phyloP scores from a whole-genome alignment of 1,284 basidiomycete species.

The Ceratobasidium sp. region DNA sequence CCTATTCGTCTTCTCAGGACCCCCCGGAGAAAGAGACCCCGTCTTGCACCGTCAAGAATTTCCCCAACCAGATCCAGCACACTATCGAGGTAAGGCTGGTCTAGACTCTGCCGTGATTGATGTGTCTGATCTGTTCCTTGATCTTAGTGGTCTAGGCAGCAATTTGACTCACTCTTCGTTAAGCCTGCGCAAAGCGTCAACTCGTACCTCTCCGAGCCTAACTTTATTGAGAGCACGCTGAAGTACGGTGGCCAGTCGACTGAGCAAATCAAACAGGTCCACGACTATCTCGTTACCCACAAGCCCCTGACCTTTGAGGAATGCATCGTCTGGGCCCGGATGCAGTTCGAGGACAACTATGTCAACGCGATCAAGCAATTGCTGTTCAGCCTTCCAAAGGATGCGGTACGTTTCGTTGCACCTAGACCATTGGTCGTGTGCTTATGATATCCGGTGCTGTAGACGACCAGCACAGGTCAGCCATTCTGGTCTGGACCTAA shows the following conservation, averaged over 20 bases:
- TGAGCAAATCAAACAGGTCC: constrained; percentile 90
- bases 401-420: constrained; percentile 61
- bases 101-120: neutral
- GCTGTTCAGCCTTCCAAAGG: constrained; percentile 92
- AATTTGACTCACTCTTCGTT: constrained; percentile 93
- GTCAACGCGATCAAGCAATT: constrained; percentile 94
- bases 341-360: constrained; percentile 96
- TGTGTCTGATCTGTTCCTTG: constrained; percentile 44
- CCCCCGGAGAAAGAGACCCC: constrained; percentile 98
- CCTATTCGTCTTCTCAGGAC: constrained; percentile 97
- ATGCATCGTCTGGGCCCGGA: constrained; percentile 95
- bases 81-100: constrained; percentile 81
- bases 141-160: constrained; percentile 86
- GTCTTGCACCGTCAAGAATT: constrained; percentile 98
- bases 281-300: constrained; percentile 88
- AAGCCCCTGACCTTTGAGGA: constrained; percentile 96
- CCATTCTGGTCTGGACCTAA: constrained; percentile 99
- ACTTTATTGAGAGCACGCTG: constrained; percentile 90
- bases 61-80: constrained; percentile 98
- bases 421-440: neutral
- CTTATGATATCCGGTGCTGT: constrained; percentile 18
- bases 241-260: constrained; percentile 90
- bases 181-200: constrained; percentile 96
- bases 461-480: constrained; percentile 83
- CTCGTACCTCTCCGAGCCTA: constrained; percentile 94